These are phyloP conservation scores for Aspergillus asperescens DNA, from an alignment of 495 filamentous ascomycete genomes.

Conservation along the genomic window DNA sequence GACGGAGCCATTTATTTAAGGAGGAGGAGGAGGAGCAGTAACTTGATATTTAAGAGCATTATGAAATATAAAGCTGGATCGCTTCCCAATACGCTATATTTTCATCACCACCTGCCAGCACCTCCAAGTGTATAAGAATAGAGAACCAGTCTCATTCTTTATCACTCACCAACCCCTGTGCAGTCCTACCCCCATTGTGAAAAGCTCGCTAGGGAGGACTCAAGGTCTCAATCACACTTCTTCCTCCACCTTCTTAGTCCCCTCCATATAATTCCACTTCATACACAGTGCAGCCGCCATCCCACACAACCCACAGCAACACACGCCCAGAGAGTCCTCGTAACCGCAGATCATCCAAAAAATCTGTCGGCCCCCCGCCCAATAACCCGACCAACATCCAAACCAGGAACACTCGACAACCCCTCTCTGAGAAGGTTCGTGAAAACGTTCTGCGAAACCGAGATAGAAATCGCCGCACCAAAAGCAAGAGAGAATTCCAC, in stretches of 20 bases:
- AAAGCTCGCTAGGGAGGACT: too few relatives aligned
- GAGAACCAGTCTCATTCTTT: too few relatives aligned
- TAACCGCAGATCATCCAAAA: not conserved
- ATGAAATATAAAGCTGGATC: too few relatives aligned
- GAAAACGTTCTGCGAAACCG: not conserved
- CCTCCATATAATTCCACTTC: not conserved
- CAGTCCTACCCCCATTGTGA: too few relatives aligned
- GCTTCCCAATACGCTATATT: too few relatives aligned
- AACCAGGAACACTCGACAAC: not conserved
- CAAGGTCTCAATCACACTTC: too few relatives aligned
- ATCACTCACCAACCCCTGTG: too few relatives aligned
- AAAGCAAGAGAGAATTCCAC: not conserved
- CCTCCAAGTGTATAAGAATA: too few relatives aligned
- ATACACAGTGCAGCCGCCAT: not conserved
- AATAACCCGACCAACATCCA: not conserved
- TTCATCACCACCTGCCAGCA: too few relatives aligned
- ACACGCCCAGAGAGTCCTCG: not conserved
- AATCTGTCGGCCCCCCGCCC: not conserved
- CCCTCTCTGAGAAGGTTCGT: not conserved
- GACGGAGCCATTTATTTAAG: constrained; percentile 27
- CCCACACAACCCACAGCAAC: not conserved
- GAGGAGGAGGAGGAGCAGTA: constrained; percentile 22
- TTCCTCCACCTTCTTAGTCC: too few relatives aligned
- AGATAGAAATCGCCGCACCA: not conserved
- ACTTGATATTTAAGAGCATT: not conserved